Conservation (phyloP, 1,284 basidiomycete genomes). For the Ustilago trichophora region DNA sequence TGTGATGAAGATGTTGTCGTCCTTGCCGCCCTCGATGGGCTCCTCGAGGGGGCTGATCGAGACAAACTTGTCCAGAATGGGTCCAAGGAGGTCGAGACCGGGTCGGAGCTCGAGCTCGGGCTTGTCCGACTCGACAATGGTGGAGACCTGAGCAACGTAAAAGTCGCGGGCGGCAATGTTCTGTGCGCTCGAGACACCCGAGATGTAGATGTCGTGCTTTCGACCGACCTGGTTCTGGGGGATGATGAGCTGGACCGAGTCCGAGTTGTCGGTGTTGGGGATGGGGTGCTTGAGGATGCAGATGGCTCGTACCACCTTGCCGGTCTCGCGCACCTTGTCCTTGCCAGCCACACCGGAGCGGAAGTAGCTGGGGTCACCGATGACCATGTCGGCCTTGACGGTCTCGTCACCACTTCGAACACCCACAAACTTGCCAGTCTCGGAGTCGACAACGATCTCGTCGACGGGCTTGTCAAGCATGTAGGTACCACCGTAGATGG, state of each 20-base stretch:
- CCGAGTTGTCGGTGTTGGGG: conserved; percentile 93
- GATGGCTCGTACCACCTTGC: conserved; percentile 95
- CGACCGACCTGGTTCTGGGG: conserved; percentile 97
- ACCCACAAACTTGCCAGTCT: conserved; percentile 87
- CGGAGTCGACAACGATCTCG: conserved; percentile 82
- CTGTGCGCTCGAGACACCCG: conserved; percentile 94
- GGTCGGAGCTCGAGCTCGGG: conserved; percentile 93
- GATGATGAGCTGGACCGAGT: conserved; percentile 92
- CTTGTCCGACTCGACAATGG: conserved; percentile 92
- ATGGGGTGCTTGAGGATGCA: conserved; percentile 98
- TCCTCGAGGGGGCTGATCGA: conserved; percentile 87
- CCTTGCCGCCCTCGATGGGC: conserved; percentile 80
- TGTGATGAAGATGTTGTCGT: conserved; percentile 94
- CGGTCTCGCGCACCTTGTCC: conserved; percentile 81
- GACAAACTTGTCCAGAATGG: conserved; percentile 97
- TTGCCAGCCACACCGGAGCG: conserved; percentile 74
- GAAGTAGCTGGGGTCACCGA: conserved; percentile 98
- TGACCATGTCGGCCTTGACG: conserved; percentile 96
- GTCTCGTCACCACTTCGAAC: conserved; percentile 90
- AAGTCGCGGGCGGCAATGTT: conserved; percentile 95
- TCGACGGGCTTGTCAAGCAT: conserved; percentile 98
- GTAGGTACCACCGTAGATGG: conserved; percentile 99
- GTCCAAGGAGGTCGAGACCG: conserved; percentile 89
- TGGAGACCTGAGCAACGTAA: conserved; percentile 96
- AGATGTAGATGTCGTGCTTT: conserved; percentile 98